A percentile compares a stretch with the other conserved stretches of the same genome.
phyloP scores from a whole-genome alignment of 345 rosid species.

The Pugionium dolabratum region DNA sequence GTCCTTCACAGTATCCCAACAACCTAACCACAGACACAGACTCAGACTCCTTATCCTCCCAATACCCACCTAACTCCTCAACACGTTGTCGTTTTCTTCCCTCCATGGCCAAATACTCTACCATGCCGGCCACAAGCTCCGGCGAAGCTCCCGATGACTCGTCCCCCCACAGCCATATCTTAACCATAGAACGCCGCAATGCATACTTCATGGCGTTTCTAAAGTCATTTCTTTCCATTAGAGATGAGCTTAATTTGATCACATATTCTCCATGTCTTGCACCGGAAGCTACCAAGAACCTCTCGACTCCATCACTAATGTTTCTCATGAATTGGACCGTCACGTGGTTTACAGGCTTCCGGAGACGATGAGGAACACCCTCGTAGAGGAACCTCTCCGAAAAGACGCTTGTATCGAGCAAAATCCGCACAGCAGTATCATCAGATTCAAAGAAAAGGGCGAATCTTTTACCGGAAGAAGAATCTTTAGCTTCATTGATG shows the following conservation, averaged over 20 bases:
- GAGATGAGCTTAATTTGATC: constrained; percentile 45
- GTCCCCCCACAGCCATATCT: constrained; percentile 56
- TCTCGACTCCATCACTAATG: neutral
- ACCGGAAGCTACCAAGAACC: constrained; percentile 23
- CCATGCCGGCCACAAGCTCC: constrained; percentile 52
- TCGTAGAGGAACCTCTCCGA: constrained; percentile 52
- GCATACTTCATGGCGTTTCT: constrained; percentile 32
- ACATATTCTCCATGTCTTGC: constrained; percentile 41
- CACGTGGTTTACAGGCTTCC: constrained; percentile 41
- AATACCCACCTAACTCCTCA: constrained; percentile 6
- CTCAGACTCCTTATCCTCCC: constrained; percentile 38
- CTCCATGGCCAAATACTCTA: constrained; percentile 45
- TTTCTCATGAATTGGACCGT: constrained; percentile 39
- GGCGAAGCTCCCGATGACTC: constrained; percentile 47
- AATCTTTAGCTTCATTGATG: constrained; percentile 44
- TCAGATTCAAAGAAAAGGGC: constrained; percentile 52
- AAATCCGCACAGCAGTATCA: constrained; percentile 52
- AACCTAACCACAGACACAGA: constrained; percentile 30
- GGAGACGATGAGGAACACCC: constrained; percentile 36
- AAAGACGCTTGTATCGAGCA: constrained; percentile 46
- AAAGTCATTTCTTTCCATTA: constrained; percentile 24
- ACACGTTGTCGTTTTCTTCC: constrained; percentile 4
- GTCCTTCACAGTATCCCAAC: constrained; percentile 46
- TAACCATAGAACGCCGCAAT: constrained; percentile 50
- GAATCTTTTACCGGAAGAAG: constrained; percentile 47